Percentiles rank a stretch among this genome's conserved stretches.
Evolutionary conservation across 768 basidiomycete species (phyloP).

Genomic region (Psilocybe azurescens): DNA sequence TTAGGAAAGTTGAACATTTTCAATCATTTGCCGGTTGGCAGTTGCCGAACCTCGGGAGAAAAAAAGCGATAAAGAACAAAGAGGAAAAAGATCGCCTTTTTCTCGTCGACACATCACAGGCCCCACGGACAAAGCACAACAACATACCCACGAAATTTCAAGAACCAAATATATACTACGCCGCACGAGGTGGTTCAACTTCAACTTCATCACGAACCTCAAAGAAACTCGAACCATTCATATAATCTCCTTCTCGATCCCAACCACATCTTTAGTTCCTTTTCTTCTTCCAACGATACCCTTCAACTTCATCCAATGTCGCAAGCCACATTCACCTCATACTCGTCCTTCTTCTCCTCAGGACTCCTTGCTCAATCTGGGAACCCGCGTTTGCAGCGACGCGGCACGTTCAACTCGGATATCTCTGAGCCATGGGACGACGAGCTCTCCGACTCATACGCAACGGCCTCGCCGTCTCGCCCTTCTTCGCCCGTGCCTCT

Average conservation of each 20-base stretch:
- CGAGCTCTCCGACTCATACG: constrained; percentile 24
- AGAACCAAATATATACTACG: constrained; percentile 3
- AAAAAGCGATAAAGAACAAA: constrained; percentile 2
- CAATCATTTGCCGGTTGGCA: background rate
- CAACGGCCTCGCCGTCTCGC: constrained; percentile 5
- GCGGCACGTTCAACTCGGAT: constrained; percentile 25
- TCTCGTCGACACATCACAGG: background rate
- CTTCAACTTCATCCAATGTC: constrained; percentile 12
- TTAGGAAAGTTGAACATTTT: constrained; percentile 3
- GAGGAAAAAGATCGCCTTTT: background rate
- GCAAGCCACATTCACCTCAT: constrained; percentile 39
- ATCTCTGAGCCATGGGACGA: constrained; percentile 23
- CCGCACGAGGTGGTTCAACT: constrained; percentile 9
- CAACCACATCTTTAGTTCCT: constrained; percentile 9
- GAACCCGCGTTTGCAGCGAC: constrained; percentile 18
- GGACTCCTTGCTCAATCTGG: constrained; percentile 63
- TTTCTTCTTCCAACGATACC: constrained; percentile 3
- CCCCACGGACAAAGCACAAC: constrained; percentile 2
- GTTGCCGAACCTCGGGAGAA: background rate
- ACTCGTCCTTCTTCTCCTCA: constrained; percentile 75
- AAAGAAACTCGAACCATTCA: constrained; percentile 5
- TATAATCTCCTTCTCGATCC: constrained; percentile 8
- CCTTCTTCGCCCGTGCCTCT: constrained; percentile 14
- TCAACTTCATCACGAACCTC: background rate
- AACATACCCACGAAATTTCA: constrained; percentile 4